A percentile compares a stretch with the other conserved stretches of the same genome.
Conservation (phyloP, 1,139 yeast genomes). For the Blastobotrys elegans region DNA sequence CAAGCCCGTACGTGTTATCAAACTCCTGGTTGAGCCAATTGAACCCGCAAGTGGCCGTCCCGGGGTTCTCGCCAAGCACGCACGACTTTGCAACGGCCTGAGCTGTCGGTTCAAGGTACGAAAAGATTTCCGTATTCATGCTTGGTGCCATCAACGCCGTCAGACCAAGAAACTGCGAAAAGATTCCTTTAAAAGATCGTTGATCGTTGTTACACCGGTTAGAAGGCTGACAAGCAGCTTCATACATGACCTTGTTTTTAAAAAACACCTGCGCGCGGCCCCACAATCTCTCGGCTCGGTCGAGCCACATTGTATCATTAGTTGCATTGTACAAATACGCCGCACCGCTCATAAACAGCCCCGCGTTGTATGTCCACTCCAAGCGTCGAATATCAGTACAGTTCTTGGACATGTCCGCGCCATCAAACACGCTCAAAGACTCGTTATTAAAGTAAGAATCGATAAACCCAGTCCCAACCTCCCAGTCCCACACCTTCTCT, state of each 20-base stretch:
- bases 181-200: slow-evolving; percentile 69
- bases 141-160: slow-evolving; percentile 54
- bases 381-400: slow-evolving; percentile 51
- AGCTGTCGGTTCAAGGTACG: slow-evolving; percentile 49
- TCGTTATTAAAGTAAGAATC: slow-evolving; percentile 35
- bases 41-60: slow-evolving; percentile 69
- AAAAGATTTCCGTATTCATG: slow-evolving; percentile 41
- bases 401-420: slow-evolving; percentile 55
- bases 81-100: slow-evolving; percentile 67
- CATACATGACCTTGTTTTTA: slow-evolving; percentile 53
- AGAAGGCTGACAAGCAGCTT: slow-evolving; percentile 61
- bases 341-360: slow-evolving; percentile 64
- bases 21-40: slow-evolving; percentile 52
- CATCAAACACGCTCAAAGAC: slow-evolving; percentile 54
- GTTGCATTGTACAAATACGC: slow-evolving; percentile 70
- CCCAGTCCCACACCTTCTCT: slow-evolving; percentile 67
- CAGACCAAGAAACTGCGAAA: slow-evolving; percentile 59
- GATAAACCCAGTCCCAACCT: slow-evolving; percentile 48
- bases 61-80: slow-evolving; percentile 43
- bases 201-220: slow-evolving; percentile 67
- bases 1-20: slow-evolving; percentile 68
- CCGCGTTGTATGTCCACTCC: slow-evolving; percentile 79
- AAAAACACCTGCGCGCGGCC: slow-evolving; percentile 48
- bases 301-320: slow-evolving; percentile 51
- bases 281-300: slow-evolving; percentile 48